These are phyloP conservation scores for Naematelia encephala DNA, from an alignment of 768 basidiomycete species.

Conservation along the genomic window DNA sequence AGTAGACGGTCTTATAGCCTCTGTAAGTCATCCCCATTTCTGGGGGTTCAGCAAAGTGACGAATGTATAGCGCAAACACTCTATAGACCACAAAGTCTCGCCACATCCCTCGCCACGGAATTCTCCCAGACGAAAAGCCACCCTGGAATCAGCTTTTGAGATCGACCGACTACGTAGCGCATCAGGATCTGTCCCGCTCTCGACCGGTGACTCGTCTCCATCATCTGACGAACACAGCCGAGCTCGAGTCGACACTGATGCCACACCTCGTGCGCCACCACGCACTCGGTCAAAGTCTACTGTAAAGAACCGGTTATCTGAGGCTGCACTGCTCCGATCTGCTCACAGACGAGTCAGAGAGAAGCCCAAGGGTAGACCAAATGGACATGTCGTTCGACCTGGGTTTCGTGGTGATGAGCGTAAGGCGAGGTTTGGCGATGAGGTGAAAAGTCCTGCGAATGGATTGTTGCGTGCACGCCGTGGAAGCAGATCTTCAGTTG, in stretches of 20 bases:
- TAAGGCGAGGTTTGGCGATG: slow-evolving; percentile 38
- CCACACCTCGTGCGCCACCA: slow-evolving; percentile 28
- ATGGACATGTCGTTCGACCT: slow-evolving; percentile 14
- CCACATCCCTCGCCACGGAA: slow-evolving; percentile 14
- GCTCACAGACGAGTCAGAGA: slow-evolving; percentile 8
- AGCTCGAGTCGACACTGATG: slow-evolving; percentile 16
- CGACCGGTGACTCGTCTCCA: slow-evolving; percentile 15
- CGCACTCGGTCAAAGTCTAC: slow-evolving; percentile 14
- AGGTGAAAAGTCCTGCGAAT: slow-evolving; percentile 38
- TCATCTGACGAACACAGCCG: slow-evolving; percentile 5
- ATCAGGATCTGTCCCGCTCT: slow-evolving; percentile 16
- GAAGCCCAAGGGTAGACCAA: slow-evolving; percentile 7
- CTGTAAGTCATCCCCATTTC: too few relatives aligned
- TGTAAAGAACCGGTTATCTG: not conserved
- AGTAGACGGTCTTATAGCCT: slow-evolving; percentile 43
- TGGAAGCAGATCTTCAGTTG: slow-evolving; percentile 25
- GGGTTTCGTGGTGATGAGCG: slow-evolving; percentile 15
- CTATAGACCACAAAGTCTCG: slow-evolving; percentile 9
- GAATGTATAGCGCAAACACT: slow-evolving; percentile 6
- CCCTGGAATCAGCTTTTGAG: slow-evolving; percentile 16
- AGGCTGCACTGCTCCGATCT: slow-evolving; percentile 10
- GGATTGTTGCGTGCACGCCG: slow-evolving; percentile 9
- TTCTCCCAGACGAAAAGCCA: slow-evolving; percentile 14
- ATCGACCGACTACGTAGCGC: slow-evolving; percentile 9
- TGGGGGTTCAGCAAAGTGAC: too few relatives aligned